phyloP scores from a whole-genome alignment of 2,329 filamentous ascomycete genomes.

The Phialophora chinensis region DNA sequence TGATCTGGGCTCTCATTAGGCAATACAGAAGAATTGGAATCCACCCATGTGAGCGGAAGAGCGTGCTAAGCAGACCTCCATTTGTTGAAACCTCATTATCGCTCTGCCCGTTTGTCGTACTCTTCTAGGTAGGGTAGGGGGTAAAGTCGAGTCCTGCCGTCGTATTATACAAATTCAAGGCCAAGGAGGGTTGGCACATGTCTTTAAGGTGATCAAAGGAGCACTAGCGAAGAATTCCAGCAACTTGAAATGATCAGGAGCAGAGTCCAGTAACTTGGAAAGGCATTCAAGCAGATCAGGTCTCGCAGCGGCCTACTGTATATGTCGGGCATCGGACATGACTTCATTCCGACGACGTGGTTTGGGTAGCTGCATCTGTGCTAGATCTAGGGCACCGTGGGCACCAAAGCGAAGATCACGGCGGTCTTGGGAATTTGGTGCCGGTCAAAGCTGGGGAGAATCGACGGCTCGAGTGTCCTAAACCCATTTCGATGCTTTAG shows the following conservation, averaged over 20 bases:
- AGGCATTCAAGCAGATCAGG: background rate
- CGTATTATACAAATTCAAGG: background rate
- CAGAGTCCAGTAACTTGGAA: background rate
- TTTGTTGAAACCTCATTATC: background rate
- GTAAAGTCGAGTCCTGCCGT: background rate
- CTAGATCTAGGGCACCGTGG: background rate
- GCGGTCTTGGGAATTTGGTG: constrained; percentile 8
- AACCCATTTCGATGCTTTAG: constrained; percentile 7
- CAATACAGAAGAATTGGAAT: constrained; percentile 7
- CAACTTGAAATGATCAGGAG: background rate
- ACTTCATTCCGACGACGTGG: constrained; percentile 12
- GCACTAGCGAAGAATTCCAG: constrained; percentile 11
- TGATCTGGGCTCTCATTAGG: constrained; percentile 2
- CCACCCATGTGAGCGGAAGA: constrained; percentile 1
- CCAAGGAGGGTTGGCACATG: background rate
- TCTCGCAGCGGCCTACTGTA: background rate
- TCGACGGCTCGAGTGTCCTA: constrained; percentile 1
- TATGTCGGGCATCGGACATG: constrained; percentile 29
- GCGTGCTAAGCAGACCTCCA: background rate
- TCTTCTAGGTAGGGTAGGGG: background rate
- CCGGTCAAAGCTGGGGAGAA: constrained; percentile 9
- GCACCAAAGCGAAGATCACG: constrained; percentile 13
- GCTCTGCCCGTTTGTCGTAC: background rate
- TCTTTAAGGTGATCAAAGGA: background rate
- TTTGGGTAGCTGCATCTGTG: constrained; percentile 10